Evolutionary conservation across 345 rosid species (phyloP).

Genomic region (Geranium brycei): DNA sequence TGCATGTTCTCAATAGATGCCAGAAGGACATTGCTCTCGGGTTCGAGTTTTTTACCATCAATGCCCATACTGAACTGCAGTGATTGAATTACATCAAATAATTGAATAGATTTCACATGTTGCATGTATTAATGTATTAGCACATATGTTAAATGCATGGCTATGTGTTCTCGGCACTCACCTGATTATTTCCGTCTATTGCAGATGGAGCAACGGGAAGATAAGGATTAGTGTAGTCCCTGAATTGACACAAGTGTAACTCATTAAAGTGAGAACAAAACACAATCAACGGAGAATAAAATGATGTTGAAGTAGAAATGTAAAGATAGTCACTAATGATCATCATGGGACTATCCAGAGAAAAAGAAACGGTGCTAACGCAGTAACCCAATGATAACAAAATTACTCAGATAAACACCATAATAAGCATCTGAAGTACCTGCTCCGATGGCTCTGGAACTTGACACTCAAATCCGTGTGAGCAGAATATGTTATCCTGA

Average conservation of each 20-base stretch:
- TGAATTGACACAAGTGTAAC: conserved; percentile 17
- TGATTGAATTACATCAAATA: background rate
- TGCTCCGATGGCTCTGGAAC: conserved; percentile 95
- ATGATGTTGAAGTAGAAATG: too few species aligned
- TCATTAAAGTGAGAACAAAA: background rate
- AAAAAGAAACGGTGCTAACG: too few species aligned
- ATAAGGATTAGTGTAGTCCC: conserved; percentile 93
- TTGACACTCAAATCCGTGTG: conserved; percentile 98
- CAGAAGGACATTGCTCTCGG: conserved; percentile 95
- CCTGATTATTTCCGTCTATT: conserved; percentile 81
- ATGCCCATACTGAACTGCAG: conserved; percentile 58
- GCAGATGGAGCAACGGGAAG: conserved; percentile 99
- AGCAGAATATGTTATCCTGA: conserved; percentile 93
- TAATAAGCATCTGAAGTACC: conserved; percentile 26
- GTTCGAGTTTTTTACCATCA: conserved; percentile 92
- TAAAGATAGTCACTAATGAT: too few species aligned
- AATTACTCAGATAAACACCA: too few species aligned
- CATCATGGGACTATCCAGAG: too few species aligned
- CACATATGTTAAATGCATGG: background rate
- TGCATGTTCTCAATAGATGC: conserved; percentile 99
- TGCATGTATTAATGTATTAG: background rate
- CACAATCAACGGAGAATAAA: too few species aligned
- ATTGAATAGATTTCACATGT: background rate
- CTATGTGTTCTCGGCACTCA: conserved; percentile 11
- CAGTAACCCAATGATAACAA: too few species aligned